Base-by-base conservation (phyloP, 2,329 filamentous ascomycete species). In the Septoria petroselini region DNA sequence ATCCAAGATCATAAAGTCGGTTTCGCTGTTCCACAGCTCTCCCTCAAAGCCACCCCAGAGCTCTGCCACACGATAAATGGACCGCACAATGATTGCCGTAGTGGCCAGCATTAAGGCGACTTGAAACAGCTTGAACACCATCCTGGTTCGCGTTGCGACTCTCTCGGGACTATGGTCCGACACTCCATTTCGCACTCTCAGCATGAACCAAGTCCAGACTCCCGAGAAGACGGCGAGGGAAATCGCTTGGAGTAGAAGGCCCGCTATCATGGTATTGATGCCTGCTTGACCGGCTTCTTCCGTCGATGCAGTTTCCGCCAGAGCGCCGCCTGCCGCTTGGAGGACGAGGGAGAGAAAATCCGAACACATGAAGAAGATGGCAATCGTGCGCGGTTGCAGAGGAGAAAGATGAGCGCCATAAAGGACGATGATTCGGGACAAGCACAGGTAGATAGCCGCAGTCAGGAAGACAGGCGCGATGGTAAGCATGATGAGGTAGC, bases 21-120 rank as follows among this genome's bases (percentile, higher is more conserved):
- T 50, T 61, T 79, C 70, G 31, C 77, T 63, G 57, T 75, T 72
- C 64, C 76, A 77, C 58, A 87, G 65, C 17, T 73, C 66, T 0
- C 83, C 82, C 2, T 62, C 67, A 78, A 82, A 88, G 1, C 84
- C 84, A 44, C 78, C 72, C 55, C 76, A 79, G 55, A 88, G 68
- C 73, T 88, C 84, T 0, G 78, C 79, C 17, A 85, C 78, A 47
- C 85, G 77, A 67, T 82, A 88, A 34, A 82, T 77, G 56, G 78
- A 82, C 7, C 85, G 74, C 60, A 79, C 78, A 54, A 86, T 78
- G 60, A 88, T 81, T 58, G 41, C 30, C 2, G 84, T 50, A 3
- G 81, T 82, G 2, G 81, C 74, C 2, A 84, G 65, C 0, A 70
- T 62, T 12, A 86, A 69, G 3, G 76, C 77, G 9, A 58, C 60